Conservation (phyloP, 148 eudicot genomes). For the Hydrangea macrophylla region DNA sequence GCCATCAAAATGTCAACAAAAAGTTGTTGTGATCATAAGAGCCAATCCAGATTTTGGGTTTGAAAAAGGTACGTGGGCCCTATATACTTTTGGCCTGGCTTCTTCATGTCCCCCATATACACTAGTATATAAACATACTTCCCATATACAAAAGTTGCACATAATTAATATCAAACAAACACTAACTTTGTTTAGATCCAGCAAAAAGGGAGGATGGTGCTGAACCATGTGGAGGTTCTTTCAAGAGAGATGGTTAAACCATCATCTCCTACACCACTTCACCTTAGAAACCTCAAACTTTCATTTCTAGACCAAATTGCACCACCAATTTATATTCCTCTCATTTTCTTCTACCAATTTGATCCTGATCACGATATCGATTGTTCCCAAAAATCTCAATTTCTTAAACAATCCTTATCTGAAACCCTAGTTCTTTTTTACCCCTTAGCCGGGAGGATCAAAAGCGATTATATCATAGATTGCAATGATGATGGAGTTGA, state of each 20-base stretch:
- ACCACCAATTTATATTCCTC: slow-evolving; percentile 17
- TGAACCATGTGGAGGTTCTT: slow-evolving; percentile 10
- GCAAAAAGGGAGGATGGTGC: background rate
- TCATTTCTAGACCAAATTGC: slow-evolving; percentile 18
- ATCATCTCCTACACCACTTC: slow-evolving; percentile 21
- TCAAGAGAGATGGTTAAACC: slow-evolving; percentile 21
- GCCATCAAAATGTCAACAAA: too few species aligned
- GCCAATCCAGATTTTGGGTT: too few species aligned
- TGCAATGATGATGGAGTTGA: slow-evolving; percentile 10
- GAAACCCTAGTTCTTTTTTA: slow-evolving; percentile 5
- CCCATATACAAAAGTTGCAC: background rate
- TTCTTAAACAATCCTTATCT: slow-evolving; percentile 15
- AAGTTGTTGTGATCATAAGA: too few species aligned
- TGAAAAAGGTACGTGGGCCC: too few species aligned
- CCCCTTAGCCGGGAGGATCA: slow-evolving; percentile 15
- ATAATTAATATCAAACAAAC: background rate
- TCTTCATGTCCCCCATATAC: too few species aligned
- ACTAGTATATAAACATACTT: too few species aligned
- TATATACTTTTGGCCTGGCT: too few species aligned
- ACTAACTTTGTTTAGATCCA: background rate
- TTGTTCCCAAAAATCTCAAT: background rate
- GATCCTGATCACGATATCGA: background rate
- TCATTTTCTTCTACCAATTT: slow-evolving; percentile 20
- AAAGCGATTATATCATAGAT: background rate
- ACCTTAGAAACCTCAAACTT: slow-evolving; percentile 16